Percentiles rank a stretch among this genome's conserved stretches.
phyloP scores from a whole-genome alignment of 2,329 filamentous ascomycete species.

The Immersiporthe knoxdaviesiana region DNA sequence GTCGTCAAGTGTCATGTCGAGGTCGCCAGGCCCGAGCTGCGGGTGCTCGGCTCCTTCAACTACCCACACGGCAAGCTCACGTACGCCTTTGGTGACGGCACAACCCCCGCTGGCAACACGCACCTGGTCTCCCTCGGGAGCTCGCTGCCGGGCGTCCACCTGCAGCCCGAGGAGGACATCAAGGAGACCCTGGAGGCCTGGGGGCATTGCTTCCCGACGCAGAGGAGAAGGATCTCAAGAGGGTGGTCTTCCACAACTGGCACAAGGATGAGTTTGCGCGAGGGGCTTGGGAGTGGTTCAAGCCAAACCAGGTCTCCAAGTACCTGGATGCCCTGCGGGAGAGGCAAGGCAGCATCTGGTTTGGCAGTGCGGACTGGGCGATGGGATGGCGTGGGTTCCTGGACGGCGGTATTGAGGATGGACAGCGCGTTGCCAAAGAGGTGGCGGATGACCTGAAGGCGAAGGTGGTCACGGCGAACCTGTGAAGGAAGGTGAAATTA shows the following conservation, averaged over 20 bases:
- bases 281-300: slow-evolving; percentile 27
- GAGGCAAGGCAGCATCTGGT: slow-evolving; percentile 23
- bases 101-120: slow-evolving; percentile 48
- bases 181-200: slow-evolving; percentile 29
- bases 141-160: slow-evolving; percentile 41
- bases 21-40: slow-evolving; percentile 43
- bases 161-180: slow-evolving; percentile 48
- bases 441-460: slow-evolving; percentile 18
- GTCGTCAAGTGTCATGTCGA: slow-evolving; percentile 52
- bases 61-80: slow-evolving; percentile 48
- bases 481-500: neutral
- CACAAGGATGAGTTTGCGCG: slow-evolving; percentile 26
- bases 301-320: slow-evolving; percentile 22
- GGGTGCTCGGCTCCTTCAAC: slow-evolving; percentile 46
- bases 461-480: neutral
- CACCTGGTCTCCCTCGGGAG: slow-evolving; percentile 52
- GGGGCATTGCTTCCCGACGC: slow-evolving; percentile 15
- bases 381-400: slow-evolving; percentile 27
- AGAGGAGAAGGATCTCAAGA: slow-evolving; percentile 36
- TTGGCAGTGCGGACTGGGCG: slow-evolving; percentile 28
- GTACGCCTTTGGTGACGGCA: slow-evolving; percentile 50
- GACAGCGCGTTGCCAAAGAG: slow-evolving; percentile 25
- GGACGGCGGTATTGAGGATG: slow-evolving; percentile 27
- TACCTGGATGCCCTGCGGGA: slow-evolving; percentile 21
- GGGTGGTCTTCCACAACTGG: slow-evolving; percentile 27